A percentile compares a stretch with the other conserved stretches of the same genome.
Conservation (phyloP, 202 grass and related monocot species). For the Carex arenaria region DNA sequence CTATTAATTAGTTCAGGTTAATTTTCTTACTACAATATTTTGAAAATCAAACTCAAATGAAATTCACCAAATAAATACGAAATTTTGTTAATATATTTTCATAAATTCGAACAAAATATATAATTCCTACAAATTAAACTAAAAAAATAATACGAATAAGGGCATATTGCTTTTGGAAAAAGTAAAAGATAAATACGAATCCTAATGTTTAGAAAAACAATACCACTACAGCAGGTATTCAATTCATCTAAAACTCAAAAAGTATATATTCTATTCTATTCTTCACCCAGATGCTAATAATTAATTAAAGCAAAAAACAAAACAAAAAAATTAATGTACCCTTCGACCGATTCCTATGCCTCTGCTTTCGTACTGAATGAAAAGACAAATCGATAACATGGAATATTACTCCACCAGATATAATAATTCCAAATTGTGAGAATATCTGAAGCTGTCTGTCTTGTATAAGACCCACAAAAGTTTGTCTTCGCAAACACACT, state of each 20-base stretch:
- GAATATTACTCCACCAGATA: constrained; percentile 9
- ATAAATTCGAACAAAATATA: not conserved
- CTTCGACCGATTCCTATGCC: not conserved
- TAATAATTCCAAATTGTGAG: constrained; percentile 4
- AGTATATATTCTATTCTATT: constrained; percentile 16
- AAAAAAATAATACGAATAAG: not conserved
- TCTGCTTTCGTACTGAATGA: not conserved
- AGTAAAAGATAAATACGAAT: constrained; percentile 6
- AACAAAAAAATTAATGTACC: not conserved
- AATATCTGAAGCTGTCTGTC: not conserved
- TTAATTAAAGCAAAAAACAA: not conserved
- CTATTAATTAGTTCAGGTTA: no score
- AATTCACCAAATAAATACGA: not conserved
- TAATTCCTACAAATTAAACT: not conserved
- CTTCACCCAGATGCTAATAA: not conserved
- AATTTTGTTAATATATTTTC: no score
- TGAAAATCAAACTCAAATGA: not conserved
- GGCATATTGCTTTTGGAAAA: constrained; percentile 2
- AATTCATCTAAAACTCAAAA: not conserved
- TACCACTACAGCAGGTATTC: not conserved
- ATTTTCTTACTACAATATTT: no score
- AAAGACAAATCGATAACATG: not conserved
- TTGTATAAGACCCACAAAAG: constrained; percentile 6
- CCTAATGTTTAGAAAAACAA: not conserved
- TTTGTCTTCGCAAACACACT: not conserved